phyloP scores from a whole-genome alignment of 1,284 basidiomycete genomes.

The Phellopilus nigrolimitatus region DNA sequence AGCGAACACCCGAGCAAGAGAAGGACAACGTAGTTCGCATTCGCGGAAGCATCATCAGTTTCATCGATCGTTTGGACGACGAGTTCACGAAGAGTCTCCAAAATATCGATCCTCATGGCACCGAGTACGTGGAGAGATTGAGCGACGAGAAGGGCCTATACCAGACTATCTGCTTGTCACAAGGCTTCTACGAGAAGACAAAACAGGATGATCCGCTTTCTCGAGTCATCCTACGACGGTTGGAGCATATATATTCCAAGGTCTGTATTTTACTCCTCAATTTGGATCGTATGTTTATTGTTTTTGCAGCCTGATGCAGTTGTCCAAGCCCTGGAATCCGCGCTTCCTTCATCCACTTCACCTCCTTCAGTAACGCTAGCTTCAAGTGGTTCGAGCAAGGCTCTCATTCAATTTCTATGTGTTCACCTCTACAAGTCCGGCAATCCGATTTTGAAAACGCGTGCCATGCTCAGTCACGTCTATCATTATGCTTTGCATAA shows the following conservation, averaged over 20 bases:
- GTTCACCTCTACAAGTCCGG: conserved; percentile 92
- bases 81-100: conserved; percentile 98
- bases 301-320: conserved; percentile 81
- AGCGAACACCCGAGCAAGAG: conserved; percentile 78
- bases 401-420: conserved; percentile 85
- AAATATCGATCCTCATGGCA: conserved; percentile 97
- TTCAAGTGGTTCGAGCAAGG: conserved; percentile 53
- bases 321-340: conserved; percentile 83
- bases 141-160: conserved; percentile 96
- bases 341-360: conserved; percentile 50
- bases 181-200: conserved; percentile 86
- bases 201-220: conserved; percentile 74
- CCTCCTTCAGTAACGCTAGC: conserved; percentile 56
- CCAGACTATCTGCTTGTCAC: conserved; percentile 87
- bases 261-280: conserved; percentile 36
- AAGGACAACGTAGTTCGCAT: conserved; percentile 68
- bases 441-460: conserved; percentile 87
- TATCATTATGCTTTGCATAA: conserved; percentile 97
- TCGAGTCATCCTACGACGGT: conserved; percentile 88
- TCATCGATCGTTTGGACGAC: conserved; percentile 95
- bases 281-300: conserved; percentile 17
- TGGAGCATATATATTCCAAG: conserved; percentile 99
- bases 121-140: conserved; percentile 94
- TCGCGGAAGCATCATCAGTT: conserved; percentile 89
- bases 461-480: conserved; percentile 97